Conservation (phyloP, 2,329 filamentous ascomycete species). For the Laburnicola sp. region DNA sequence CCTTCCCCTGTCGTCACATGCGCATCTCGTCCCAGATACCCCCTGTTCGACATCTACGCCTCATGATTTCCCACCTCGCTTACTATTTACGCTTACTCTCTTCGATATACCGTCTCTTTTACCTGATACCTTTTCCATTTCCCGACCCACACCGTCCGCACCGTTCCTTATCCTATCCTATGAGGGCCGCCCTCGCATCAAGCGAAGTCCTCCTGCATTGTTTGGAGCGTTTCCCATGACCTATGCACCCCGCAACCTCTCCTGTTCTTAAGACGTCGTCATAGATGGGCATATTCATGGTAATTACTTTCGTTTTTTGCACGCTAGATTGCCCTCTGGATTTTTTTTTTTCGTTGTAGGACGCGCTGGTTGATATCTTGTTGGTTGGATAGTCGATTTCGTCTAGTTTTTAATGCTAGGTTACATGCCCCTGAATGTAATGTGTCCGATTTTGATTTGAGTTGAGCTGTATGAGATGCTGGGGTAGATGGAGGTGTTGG, state of each 20-base stretch:
- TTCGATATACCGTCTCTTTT: not conserved
- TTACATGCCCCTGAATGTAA: no score
- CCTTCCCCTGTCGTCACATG: not conserved
- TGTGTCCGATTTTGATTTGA: no score
- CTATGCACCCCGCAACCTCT: not conserved
- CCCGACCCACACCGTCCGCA: not conserved
- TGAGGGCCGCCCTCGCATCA: conserved; percentile 16
- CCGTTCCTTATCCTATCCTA: conserved; percentile 1
- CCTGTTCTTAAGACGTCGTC: no score
- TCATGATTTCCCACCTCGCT: not conserved
- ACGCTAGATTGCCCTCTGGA: no score
- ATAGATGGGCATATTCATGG: no score
- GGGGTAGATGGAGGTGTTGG: no score
- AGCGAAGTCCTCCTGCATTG: conserved; percentile 17
- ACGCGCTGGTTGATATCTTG: no score
- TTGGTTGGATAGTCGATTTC: no score
- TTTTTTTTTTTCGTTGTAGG: no score
- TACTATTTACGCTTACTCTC: not conserved
- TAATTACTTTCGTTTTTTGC: no score
- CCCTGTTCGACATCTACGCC: not conserved
- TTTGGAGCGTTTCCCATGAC: conserved; percentile 17
- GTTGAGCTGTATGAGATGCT: no score
- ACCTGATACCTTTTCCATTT: not conserved
- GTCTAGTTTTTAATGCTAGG: no score
- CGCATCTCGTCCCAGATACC: not conserved